Conservation (phyloP, 805 yeast genomes). For the Teunomyces atbi region DNA sequence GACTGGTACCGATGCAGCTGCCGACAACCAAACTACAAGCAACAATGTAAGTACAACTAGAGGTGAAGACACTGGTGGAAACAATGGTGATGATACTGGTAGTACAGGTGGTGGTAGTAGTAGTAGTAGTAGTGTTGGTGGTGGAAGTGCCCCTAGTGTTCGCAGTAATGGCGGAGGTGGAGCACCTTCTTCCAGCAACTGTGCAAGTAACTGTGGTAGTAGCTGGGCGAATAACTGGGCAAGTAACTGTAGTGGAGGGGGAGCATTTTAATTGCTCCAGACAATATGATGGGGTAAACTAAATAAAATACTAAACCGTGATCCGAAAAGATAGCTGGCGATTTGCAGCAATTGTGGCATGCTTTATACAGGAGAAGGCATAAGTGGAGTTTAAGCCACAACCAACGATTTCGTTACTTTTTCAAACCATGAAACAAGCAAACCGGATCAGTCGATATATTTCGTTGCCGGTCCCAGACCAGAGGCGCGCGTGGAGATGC, state of each 20-base stretch:
- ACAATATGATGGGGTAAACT: too few species aligned
- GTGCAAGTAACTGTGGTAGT: not conserved
- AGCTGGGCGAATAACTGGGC: not conserved
- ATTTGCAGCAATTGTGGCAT: slow-evolving; percentile 2
- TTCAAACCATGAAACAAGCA: not conserved
- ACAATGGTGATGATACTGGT: slow-evolving; percentile 7
- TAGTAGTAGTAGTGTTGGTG: slow-evolving; percentile 7
- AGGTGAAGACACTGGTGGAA: slow-evolving; percentile 1
- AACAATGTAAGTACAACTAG: not conserved
- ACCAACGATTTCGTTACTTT: too few species aligned
- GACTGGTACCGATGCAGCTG: too few species aligned
- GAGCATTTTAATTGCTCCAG: too few species aligned
- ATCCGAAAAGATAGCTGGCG: too few species aligned
- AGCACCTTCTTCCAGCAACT: not conserved
- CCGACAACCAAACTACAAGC: not conserved
- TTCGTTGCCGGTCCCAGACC: not conserved
- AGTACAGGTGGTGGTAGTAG: slow-evolving; percentile 8
- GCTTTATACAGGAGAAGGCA: not conserved
- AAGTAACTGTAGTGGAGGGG: too few species aligned
- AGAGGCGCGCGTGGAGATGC: not conserved
- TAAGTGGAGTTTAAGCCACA: too few species aligned
- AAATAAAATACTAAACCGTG: too few species aligned
- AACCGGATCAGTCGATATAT: too few species aligned
- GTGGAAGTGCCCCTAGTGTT: slow-evolving; percentile 1
- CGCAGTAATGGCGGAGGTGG: not conserved